These are phyloP conservation scores for Globisporangium echinulatum DNA, from an alignment of 352 stramenopile genomes.

Conservation along the genomic window DNA sequence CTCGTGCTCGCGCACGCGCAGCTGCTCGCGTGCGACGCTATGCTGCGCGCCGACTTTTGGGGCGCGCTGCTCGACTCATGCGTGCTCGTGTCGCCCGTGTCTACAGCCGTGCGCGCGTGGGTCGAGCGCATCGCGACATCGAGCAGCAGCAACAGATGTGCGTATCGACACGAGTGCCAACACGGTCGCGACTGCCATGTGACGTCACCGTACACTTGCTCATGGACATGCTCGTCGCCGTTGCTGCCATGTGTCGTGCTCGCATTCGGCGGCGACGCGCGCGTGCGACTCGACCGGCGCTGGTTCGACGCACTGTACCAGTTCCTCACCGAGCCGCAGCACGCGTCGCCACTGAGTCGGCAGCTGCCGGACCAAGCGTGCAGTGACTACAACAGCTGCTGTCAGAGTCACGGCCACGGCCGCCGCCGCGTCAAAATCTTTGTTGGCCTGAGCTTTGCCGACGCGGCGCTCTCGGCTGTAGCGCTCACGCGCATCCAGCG, in stretches of 20 bases:
- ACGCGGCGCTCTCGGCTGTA: background rate
- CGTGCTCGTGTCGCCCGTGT: background rate
- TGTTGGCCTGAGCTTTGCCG: background rate
- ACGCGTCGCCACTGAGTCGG: background rate
- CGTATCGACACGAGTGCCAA: no score
- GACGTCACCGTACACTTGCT: no score
- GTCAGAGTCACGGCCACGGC: background rate
- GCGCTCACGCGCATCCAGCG: background rate
- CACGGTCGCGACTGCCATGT: no score
- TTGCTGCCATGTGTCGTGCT: background rate
- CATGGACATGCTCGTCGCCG: background rate
- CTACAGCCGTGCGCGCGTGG: background rate
- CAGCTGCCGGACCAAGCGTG: background rate
- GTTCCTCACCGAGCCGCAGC: background rate
- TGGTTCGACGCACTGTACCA: conserved; percentile 2
- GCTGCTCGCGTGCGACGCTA: background rate
- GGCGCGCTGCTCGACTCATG: background rate
- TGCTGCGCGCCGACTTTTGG: background rate
- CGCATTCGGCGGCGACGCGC: background rate
- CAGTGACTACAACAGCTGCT: background rate
- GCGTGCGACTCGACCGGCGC: background rate
- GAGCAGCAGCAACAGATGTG: background rate
- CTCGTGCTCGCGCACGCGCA: background rate
- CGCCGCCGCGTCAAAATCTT: background rate
- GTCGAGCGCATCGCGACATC: background rate